These are phyloP conservation scores for Elsinoe ampelina DNA, from an alignment of 2,329 filamentous ascomycete species.

Conservation along the genomic window DNA sequence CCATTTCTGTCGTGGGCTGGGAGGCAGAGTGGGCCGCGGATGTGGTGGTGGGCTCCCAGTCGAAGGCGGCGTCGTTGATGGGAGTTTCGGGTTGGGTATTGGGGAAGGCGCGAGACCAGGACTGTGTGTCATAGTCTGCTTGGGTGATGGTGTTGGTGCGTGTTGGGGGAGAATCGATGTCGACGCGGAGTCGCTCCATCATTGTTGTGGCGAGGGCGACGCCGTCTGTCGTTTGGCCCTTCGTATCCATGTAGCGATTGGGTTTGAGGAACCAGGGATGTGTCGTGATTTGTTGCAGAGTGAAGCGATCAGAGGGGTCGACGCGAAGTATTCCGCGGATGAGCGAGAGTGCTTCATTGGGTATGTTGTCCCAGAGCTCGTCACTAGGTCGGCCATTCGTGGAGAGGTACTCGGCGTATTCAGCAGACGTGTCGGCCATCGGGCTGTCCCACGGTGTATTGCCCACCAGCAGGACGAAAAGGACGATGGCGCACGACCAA, in stretches of 20 bases:
- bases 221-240: constrained; percentile 69
- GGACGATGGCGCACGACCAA: constrained; percentile 96
- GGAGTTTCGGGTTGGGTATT: constrained; percentile 81
- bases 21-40: constrained; percentile 34
- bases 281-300: constrained; percentile 73
- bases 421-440: constrained; percentile 65
- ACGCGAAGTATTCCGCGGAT: constrained; percentile 89
- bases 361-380: constrained; percentile 74
- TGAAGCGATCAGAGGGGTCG: constrained; percentile 65
- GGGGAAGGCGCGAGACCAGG: constrained; percentile 47
- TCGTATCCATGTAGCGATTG: constrained; percentile 65
- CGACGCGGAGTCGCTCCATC: constrained; percentile 82
- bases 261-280: constrained; percentile 90
- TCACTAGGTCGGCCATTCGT: constrained; percentile 71
- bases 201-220: constrained; percentile 85
- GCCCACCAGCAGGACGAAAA: constrained; percentile 88
- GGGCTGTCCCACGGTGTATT: constrained; percentile 98
- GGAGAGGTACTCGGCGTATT: constrained; percentile 78
- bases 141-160: constrained; percentile 20
- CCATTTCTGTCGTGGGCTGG: constrained; percentile 37
- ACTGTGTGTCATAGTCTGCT: constrained; percentile 19
- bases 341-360: constrained; percentile 64
- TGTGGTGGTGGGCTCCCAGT: constrained; percentile 68
- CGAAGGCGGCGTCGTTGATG: constrained; percentile 61
- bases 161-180: constrained; percentile 57